Base-by-base conservation (phyloP, 1,284 basidiomycete genomes). In the Cryptococcus jaspeensis region DNA sequence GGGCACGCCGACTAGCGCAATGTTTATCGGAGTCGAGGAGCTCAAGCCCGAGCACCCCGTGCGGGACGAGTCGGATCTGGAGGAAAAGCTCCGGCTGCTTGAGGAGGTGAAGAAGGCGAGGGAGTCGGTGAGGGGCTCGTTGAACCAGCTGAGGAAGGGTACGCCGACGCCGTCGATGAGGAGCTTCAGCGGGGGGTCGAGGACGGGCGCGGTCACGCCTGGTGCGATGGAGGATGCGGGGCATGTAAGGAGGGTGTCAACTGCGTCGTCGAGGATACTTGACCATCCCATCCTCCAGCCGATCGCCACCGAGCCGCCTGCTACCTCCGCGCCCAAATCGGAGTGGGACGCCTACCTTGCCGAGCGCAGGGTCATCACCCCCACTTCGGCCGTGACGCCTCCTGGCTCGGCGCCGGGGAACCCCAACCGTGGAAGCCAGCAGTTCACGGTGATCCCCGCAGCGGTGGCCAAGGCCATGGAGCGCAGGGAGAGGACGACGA, bases 291-390 rank as follows among this genome's bases (percentile, higher is more conserved):
- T 38, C 25, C 23, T 40, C 48, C 6, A 41, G 52, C 9, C 41
- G 38, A 6, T 47, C 47, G 8, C 28, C 36, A 39, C 44, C 8
- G 44, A 23, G 13, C 25, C 49, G 20, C 35, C 52, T 1, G 44
- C 41, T 12, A 20, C 32, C 9, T 18, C 32, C 3, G 18, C 32
- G 9, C 44, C 53, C n/a, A 22, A 28, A 18, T 62, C 63, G 16
- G 74, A 76, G 28, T 77, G 73, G 71, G 68, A 76, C 13, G 42
- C 58, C 22, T 77, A 78, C 44, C 47, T 73, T 8, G 55, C 62
- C 15, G 61, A 70, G 13, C 58, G 75, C 39, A 66, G 68, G 49
- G 62, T 78, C 22, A 52, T 73, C 53, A 61, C 65, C 2, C 58
- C 58, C 7, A 47, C 53, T 23, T 40, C 51, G 9, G 51, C 49